Percentiles rank a stretch among this genome's conserved stretches.
Evolutionary conservation across 2,329 filamentous ascomycete species (phyloP).

Genomic region (Colletotrichum sp.): DNA sequence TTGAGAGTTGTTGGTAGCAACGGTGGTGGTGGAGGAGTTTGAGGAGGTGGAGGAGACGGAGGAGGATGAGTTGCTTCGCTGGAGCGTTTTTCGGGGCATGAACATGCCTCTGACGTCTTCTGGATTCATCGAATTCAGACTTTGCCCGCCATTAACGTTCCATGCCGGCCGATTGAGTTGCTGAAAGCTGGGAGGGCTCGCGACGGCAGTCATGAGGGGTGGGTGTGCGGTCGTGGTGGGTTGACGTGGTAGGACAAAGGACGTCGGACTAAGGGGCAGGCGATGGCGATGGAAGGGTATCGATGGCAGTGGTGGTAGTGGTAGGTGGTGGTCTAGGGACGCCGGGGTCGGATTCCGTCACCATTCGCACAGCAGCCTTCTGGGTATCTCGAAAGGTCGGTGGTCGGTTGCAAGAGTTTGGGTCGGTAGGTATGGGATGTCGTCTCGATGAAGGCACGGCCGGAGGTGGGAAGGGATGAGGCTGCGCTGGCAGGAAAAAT

Average conservation of each 20-base stretch:
- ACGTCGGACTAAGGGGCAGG: conserved; percentile 22
- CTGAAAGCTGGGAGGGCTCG: conserved; percentile 66
- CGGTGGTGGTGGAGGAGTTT: conserved; percentile 64
- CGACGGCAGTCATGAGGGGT: conserved; percentile 69
- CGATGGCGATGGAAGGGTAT: conserved; percentile 23
- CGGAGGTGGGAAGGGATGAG: conserved; percentile 1
- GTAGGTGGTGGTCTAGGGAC: not conserved
- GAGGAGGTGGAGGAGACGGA: conserved; percentile 74
- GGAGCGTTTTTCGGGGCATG: conserved; percentile 84
- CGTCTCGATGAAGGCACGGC: not conserved
- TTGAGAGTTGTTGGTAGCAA: conserved; percentile 64
- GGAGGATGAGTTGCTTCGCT: conserved; percentile 89
- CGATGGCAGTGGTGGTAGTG: conserved; percentile 10
- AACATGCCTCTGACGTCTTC: conserved; percentile 90
- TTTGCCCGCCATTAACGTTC: conserved; percentile 61
- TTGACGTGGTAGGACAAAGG: not conserved
- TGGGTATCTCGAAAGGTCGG: not conserved
- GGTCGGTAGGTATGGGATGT: not conserved
- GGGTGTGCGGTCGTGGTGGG: conserved; percentile 33
- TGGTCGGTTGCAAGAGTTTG: not conserved
- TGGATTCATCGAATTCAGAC: conserved; percentile 71
- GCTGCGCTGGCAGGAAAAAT: conserved; percentile 20
- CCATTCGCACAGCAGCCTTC: conserved; percentile 12
- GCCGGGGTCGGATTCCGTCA: conserved; percentile 1
- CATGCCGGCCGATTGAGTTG: conserved; percentile 69